These are phyloP conservation scores for Aquilaria yunnanensis DNA, from an alignment of 345 rosid species.

Conservation along the genomic window DNA sequence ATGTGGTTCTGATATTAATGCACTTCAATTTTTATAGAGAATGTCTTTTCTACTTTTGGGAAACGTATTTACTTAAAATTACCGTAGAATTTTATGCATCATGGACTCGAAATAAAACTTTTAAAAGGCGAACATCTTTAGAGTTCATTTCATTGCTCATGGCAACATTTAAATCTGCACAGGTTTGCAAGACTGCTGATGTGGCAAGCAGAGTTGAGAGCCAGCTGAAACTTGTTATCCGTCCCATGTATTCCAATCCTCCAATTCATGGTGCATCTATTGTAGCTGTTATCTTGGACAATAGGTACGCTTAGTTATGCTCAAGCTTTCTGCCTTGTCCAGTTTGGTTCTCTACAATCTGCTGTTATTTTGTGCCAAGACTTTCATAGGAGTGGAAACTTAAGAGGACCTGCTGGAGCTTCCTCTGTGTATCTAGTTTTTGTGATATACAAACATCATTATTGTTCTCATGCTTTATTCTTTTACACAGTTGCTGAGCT, in stretches of 20 bases:
- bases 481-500: background rate
- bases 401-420: too few relatives aligned
- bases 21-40: background rate
- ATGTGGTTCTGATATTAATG: background rate
- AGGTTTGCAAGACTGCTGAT: conserved; percentile 86
- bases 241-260: conserved; percentile 93
- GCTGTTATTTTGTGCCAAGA: too few relatives aligned
- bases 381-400: too few relatives aligned
- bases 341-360: too few relatives aligned
- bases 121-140: background rate
- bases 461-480: background rate
- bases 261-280: conserved; percentile 92
- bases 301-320: conserved; percentile 33
- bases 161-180: conserved; percentile 3
- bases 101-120: background rate
- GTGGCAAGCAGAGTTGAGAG: conserved; percentile 74
- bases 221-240: conserved; percentile 81
- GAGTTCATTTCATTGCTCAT: background rate
- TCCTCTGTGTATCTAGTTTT: too few relatives aligned
- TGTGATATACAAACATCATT: too few relatives aligned
- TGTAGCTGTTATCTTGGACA: conserved; percentile 63
- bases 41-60: background rate
- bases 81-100: background rate
- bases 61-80: background rate
- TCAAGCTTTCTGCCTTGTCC: background rate